Evolutionary conservation across 768 basidiomycete genomes (phyloP), one percentile per base, ranked within the genome.

Genomic region (Hygrophorus russula): DNA sequence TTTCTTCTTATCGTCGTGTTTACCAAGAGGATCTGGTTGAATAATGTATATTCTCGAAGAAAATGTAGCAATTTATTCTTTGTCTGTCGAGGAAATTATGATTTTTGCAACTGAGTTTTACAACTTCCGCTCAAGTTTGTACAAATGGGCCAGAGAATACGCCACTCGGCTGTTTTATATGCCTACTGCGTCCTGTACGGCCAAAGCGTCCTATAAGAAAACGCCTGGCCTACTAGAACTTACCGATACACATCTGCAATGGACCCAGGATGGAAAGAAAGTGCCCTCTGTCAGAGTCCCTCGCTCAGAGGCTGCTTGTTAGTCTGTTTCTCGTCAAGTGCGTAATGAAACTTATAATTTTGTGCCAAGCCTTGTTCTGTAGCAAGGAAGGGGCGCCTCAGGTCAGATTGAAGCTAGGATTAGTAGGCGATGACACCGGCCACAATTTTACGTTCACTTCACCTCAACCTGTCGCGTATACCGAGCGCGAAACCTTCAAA

Each of bases 121-220:
- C 33, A 13, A n/a, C 33, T 35, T 35, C 17, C 33, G 17, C 33
- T 35, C 17, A n/a, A 42, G 19, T 50, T 41, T 54, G 42, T n/a
- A n/a, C n/a, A n/a, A n/a, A n/a, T n/a, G n/a, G n/a, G n/a, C n/a
- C n/a, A 42, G 18, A 12, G 15, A n/a, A 24, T 7, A 24, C 24
- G 24, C 24, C 24, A 24, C 24, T 24, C 24, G 24, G 24, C 24
- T 41, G 49, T 45, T 41, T 47, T 57, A 56, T 59, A 82, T 82
- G 80, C 74, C 78, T 70, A 65, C 76, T 60, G 68, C 68, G 61
- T 67, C 76, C 58, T 80, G 76, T 65, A 74, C 77, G 56, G 85
- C 83, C 44, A 79, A 76, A 62, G 82, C 82, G 51, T 76, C 79
- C 47, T 92, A 82, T 78, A 92, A 92, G 66, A 93, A 92, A 68